Evolutionary conservation across 331 rosid genomes (phyloP), one percentile per base, ranked within the genome.

Genomic region (Malus hybrid): DNA sequence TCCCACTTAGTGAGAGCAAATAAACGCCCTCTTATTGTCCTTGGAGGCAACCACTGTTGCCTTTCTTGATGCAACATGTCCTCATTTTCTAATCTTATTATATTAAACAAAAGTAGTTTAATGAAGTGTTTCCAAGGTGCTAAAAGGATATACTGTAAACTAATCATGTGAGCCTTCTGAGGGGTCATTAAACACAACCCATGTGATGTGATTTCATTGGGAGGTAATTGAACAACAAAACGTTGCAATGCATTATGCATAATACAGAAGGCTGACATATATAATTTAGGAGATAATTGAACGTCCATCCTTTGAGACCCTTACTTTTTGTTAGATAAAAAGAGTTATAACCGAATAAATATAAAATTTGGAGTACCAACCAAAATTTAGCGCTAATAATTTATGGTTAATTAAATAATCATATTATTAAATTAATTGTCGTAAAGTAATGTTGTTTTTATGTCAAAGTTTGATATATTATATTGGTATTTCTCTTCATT

Each of bases 151-250:
- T 18, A 64, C 74, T 39, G 70, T 88, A 84, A 85, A 86, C 82
- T 80, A 88, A 77, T 83, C 63, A 19, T 32, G 55, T 57, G 81
- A 10, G 13, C 46, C 46, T 39, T 3, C 13, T 39, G 13, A 44
- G 81, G 83, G 86, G n/a, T 75, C 85, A 74, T 60, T 79, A 28
- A 70, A 81, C 85, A 71, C 86, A 69, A 88, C 91, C 88, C 96
- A 90, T 85, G 96, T 90, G 93, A 90, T 86, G 96, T 90, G 93
- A 86, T 83, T 83, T 85, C 91, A 80, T 78, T 77, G 72, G 78
- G 68, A 56, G 72, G 55, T 34, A 15, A 50, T 61, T 22, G 36
- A 58, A 60, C 82, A 48, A 73, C 44, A 58, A 42, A 46, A 22
- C n/a, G 48, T 63, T 73, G 82, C 84, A 83, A 68, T 73, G 83